A percentile compares a stretch with the other conserved stretches of the same genome.
phyloP scores from a whole-genome alignment of 2,329 filamentous ascomycete species.

The Alternaria sp. region DNA sequence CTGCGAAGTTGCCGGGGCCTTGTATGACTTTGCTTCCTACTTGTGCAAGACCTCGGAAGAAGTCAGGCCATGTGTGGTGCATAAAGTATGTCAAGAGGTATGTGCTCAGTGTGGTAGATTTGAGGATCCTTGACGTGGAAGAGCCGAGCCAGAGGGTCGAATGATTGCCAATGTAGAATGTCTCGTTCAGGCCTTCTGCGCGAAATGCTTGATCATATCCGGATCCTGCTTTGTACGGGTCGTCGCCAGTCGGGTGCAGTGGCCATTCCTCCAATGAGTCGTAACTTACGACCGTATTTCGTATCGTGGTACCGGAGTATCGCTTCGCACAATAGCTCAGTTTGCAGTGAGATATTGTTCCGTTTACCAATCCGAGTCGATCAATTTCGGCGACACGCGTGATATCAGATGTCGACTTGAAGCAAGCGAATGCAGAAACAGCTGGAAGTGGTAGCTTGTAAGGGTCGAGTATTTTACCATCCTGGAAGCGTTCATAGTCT shows the following conservation, averaged over 20 bases:
- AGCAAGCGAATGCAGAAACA: not conserved
- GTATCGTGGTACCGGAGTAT: rapidly evolving
- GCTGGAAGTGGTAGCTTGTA: not conserved
- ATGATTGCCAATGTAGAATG: not conserved
- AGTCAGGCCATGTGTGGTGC: rapidly evolving
- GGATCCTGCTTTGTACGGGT: not conserved
- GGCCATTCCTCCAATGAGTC: not conserved
- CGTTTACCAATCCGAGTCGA: not conserved
- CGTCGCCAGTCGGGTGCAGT: not conserved
- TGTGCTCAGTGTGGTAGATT: not conserved
- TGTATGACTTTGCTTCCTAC: not conserved
- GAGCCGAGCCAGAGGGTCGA: not conserved
- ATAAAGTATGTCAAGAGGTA: rapidly evolving
- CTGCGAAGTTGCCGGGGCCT: not conserved
- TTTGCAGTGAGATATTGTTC: not conserved
- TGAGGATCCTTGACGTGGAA: not conserved
- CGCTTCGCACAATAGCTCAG: not conserved
- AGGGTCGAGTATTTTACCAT: no score
- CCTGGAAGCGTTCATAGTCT: not conserved
- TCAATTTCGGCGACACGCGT: not conserved
- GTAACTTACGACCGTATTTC: not conserved
- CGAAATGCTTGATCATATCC: not conserved
- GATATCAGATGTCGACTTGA: not conserved
- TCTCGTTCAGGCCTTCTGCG: not conserved
- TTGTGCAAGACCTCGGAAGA: not conserved